A percentile compares a stretch with the other conserved stretches of the same genome.
Evolutionary conservation across 805 yeast genomes (phyloP).

Genomic region (Nakazawaea molendinolei): DNA sequence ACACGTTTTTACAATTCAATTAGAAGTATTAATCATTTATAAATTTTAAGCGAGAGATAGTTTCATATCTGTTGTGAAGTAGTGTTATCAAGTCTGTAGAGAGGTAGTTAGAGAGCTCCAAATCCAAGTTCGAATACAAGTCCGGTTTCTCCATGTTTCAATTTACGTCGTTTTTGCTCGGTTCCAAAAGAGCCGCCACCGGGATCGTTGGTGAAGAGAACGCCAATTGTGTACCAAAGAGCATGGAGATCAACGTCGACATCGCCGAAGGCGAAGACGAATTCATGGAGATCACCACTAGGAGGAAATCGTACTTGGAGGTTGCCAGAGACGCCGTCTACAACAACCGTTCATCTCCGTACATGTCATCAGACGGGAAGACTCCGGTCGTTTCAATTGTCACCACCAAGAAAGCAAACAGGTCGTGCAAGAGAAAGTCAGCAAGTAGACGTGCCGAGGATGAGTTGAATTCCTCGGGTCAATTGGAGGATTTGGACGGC

Average conservation of each 20-base stretch:
- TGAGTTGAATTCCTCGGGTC: background rate
- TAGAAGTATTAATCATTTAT: too few relatives aligned
- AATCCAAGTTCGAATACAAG: too few relatives aligned
- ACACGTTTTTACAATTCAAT: too few relatives aligned
- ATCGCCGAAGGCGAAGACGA: conserved; percentile 11
- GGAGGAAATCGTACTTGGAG: conserved; percentile 11
- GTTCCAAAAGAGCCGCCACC: background rate
- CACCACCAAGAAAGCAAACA: background rate
- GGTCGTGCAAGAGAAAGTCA: background rate
- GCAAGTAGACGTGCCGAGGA: background rate
- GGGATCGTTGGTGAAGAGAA: background rate
- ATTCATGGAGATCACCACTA: conserved; percentile 10
- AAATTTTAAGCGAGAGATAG: too few relatives aligned
- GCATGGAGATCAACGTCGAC: conserved; percentile 6
- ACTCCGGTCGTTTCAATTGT: conserved; percentile 5
- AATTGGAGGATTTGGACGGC: conserved; percentile 4
- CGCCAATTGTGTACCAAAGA: conserved; percentile 1
- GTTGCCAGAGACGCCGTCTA: conserved; percentile 9
- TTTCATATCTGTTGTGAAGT: background rate
- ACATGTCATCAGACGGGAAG: background rate
- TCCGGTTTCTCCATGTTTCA: background rate
- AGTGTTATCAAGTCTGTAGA: background rate
- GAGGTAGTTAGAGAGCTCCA: background rate
- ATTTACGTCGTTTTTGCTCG: background rate
- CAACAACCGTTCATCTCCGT: background rate